Percentiles rank a stretch among this genome's conserved stretches.
These are phyloP conservation scores for Nakataea oryzae DNA, from an alignment of 2,329 filamentous ascomycete genomes.

Conservation along the genomic window DNA sequence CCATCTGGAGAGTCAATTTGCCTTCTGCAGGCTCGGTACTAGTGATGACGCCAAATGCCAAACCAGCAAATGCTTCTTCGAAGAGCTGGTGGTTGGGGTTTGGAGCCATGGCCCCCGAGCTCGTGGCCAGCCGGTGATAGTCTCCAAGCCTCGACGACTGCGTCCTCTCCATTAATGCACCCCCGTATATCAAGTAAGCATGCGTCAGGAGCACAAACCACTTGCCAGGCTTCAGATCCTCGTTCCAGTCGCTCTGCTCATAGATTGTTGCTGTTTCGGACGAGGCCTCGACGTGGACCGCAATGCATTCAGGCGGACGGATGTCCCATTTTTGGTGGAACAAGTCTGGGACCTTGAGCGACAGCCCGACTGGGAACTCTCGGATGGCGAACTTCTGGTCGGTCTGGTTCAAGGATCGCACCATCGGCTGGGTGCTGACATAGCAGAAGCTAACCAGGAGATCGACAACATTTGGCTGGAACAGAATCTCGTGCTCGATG, in stretches of 20 bases:
- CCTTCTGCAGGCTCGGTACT: neutral
- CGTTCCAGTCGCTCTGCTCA: neutral
- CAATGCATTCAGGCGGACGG: neutral
- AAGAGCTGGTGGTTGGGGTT: neutral
- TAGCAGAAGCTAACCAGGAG: constrained; percentile 78
- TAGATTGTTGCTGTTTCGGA: neutral
- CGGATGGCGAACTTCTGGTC: constrained; percentile 19
- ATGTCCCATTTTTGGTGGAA: neutral
- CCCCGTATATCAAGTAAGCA: neutral
- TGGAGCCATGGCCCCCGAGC: neutral
- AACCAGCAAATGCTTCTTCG: neutral
- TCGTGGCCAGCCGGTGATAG: neutral
- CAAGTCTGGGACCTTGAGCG: constrained; percentile 20
- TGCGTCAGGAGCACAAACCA: neutral
- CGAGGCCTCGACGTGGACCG: neutral
- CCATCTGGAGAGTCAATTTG: neutral
- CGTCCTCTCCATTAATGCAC: neutral
- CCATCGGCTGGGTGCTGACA: constrained; percentile 25
- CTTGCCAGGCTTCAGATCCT: neutral
- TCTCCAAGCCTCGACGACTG: neutral
- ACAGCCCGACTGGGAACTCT: constrained; percentile 31
- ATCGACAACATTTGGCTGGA: constrained; percentile 75
- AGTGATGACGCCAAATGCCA: neutral
- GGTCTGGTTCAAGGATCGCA: neutral
- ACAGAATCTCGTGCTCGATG: constrained; percentile 73